Evolutionary conservation across 1,284 basidiomycete genomes (phyloP).

Genomic region (Cryptococcus jaspeensis): DNA sequence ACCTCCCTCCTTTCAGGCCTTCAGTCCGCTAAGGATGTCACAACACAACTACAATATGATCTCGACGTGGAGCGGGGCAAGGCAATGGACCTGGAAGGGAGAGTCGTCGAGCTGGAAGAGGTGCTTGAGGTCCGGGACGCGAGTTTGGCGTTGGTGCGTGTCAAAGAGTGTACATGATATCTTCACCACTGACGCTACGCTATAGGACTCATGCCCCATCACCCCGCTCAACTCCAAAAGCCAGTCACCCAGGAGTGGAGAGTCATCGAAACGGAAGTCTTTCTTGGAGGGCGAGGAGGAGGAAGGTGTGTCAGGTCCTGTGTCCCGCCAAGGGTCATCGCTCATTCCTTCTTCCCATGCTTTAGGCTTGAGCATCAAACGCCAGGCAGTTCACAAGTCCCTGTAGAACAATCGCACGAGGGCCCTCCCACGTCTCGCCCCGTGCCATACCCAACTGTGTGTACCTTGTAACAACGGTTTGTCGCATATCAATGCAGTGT

Average conservation of each 20-base stretch:
- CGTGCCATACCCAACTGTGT: too few relatives aligned
- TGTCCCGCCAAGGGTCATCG: too few relatives aligned
- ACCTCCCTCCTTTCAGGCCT: neutral
- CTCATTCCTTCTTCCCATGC: too few relatives aligned
- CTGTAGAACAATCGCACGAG: too few relatives aligned
- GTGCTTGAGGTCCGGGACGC: neutral
- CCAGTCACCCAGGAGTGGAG: too few relatives aligned
- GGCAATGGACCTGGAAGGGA: neutral
- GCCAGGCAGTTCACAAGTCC: too few relatives aligned
- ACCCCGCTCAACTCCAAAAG: too few relatives aligned
- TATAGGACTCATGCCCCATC: neutral
- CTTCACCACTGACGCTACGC: neutral
- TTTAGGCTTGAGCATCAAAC: too few relatives aligned
- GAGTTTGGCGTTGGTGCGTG: neutral
- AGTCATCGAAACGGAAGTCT: neutral
- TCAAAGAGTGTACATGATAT: neutral
- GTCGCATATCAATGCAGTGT: too few relatives aligned
- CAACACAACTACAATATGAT: neutral
- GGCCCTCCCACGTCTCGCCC: too few relatives aligned
- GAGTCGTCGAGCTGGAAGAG: neutral
- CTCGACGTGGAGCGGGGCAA: neutral
- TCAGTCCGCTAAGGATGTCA: neutral
- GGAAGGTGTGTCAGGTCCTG: neutral
- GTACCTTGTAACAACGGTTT: too few relatives aligned
- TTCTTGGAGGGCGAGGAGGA: neutral